phyloP scores from a whole-genome alignment of 1,284 basidiomycete species.

The Ceratobasidium papillatum region DNA sequence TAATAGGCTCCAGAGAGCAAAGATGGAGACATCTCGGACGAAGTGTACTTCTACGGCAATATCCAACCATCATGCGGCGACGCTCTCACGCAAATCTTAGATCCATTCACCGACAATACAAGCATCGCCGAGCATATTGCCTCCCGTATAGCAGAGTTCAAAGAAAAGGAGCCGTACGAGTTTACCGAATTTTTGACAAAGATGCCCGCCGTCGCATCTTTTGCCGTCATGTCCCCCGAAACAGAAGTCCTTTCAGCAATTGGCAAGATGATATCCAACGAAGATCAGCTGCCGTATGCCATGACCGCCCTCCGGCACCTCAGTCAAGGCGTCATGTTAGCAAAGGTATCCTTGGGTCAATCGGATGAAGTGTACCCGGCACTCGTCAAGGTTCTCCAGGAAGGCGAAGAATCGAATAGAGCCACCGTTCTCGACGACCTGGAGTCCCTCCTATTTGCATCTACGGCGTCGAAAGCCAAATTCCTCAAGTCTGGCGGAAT shows the following conservation, averaged over 20 bases:
- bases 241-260: background rate
- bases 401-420: conserved; percentile 3
- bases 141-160: background rate
- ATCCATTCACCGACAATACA: conserved; percentile 17
- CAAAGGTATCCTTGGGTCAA: conserved; percentile 8
- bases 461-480: conserved; percentile 3
- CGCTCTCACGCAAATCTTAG: background rate
- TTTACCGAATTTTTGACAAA: background rate
- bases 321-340: background rate
- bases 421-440: background rate
- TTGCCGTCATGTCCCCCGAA: conserved; percentile 15
- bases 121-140: conserved; percentile 3
- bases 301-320: background rate
- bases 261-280: conserved; percentile 13
- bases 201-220: conserved; percentile 15
- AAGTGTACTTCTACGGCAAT: conserved; percentile 11
- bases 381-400: conserved; percentile 2
- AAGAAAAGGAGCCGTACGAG: conserved; percentile 7
- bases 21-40: conserved; percentile 28
- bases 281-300: conserved; percentile 1
- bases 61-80: background rate
- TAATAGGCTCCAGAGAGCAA: conserved; percentile 4
- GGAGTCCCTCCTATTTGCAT: background rate
- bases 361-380: conserved; percentile 17
- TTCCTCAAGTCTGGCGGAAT: conserved; percentile 22